Evolutionary conservation across 495 filamentous ascomycete species (phyloP).

Genomic region (Glonium stellatum): DNA sequence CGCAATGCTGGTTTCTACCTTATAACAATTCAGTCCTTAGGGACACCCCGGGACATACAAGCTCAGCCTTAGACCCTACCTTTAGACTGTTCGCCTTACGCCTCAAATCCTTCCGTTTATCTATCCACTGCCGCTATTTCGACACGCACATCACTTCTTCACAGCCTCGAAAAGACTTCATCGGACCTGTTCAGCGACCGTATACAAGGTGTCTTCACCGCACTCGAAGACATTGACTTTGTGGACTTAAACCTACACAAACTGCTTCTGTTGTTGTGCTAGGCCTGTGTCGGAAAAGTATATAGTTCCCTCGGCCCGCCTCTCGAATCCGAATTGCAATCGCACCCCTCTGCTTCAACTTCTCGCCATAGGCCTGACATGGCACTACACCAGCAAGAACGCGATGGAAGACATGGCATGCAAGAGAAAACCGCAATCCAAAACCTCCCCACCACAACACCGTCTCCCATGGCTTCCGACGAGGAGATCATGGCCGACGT

Average conservation of each 20-base stretch:
- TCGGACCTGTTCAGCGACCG: no score
- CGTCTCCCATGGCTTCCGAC: slow-evolving; percentile 10
- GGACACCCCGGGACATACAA: slow-evolving; percentile 21
- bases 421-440: slow-evolving; percentile 7
- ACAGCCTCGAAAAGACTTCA: background rate
- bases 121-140: background rate
- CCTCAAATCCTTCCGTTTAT: background rate
- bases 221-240: background rate
- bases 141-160: background rate
- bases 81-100: background rate
- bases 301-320: background rate
- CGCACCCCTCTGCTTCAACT: background rate
- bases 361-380: background rate
- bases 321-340: background rate
- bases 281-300: background rate
- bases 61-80: background rate
- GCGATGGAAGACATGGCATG: slow-evolving; percentile 9
- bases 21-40: slow-evolving; percentile 35
- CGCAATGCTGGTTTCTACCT: slow-evolving; percentile 30
- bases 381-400: slow-evolving; percentile 18
- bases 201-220: background rate
- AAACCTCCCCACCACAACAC: slow-evolving; percentile 16
- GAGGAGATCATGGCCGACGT: slow-evolving; percentile 29
- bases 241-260: background rate
- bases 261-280: background rate